Evolutionary conservation across 495 filamentous ascomycete species (phyloP).

Genomic region (Neurospora sp.): DNA sequence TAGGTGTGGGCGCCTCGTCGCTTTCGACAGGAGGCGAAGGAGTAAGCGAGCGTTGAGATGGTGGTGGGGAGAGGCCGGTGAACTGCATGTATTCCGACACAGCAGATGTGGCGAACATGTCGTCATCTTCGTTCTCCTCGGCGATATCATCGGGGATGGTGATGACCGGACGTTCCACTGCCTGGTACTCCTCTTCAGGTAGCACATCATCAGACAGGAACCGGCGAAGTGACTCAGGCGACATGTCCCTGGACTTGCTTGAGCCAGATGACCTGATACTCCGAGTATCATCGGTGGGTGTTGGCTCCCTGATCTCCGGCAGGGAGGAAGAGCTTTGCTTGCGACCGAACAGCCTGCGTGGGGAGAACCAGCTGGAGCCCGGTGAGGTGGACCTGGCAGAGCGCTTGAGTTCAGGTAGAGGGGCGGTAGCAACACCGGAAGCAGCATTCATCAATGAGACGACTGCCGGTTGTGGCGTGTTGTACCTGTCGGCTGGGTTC

Average conservation of each 20-base stretch:
- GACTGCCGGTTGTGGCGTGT: slow-evolving; percentile 52
- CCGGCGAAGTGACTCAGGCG: slow-evolving; percentile 36
- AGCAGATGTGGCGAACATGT: slow-evolving; percentile 44
- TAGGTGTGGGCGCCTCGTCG: background rate
- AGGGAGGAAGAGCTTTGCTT: slow-evolving; percentile 25
- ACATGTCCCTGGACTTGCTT: slow-evolving; percentile 35
- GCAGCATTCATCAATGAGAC: slow-evolving; percentile 32
- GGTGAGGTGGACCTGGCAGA: slow-evolving; percentile 41
- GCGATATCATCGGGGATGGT: slow-evolving; percentile 43
- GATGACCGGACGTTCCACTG: slow-evolving; percentile 14
- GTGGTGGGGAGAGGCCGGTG: slow-evolving; percentile 40
- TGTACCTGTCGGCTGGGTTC: slow-evolving; percentile 67
- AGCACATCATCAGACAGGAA: slow-evolving; percentile 31
- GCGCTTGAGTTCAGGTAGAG: slow-evolving; percentile 34
- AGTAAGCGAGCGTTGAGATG: slow-evolving; percentile 27
- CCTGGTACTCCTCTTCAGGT: slow-evolving; percentile 7
- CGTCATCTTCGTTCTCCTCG: slow-evolving; percentile 45
- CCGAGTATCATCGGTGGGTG: slow-evolving; percentile 15
- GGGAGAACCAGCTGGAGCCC: slow-evolving; percentile 32
- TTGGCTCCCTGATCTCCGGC: background rate
- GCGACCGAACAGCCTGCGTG: slow-evolving; percentile 32
- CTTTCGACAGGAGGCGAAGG: slow-evolving; percentile 10
- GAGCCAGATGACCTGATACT: slow-evolving; percentile 27
- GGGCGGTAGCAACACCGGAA: slow-evolving; percentile 46
- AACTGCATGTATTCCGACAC: slow-evolving; percentile 31